These are phyloP conservation scores for Rhododendron ovatum DNA, from an alignment of 148 eudicot genomes.

Conservation along the genomic window DNA sequence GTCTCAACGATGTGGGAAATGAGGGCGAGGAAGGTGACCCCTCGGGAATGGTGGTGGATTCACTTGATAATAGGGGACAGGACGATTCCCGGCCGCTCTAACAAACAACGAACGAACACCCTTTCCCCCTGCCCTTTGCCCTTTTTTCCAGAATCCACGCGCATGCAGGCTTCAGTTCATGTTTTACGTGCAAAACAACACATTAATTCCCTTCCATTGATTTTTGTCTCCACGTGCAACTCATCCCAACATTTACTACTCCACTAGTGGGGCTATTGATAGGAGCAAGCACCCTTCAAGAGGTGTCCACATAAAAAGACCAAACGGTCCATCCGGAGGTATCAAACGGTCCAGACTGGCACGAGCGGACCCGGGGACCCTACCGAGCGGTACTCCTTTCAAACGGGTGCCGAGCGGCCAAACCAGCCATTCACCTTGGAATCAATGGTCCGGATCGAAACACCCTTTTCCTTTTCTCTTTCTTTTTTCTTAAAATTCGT, in stretches of 20 bases:
- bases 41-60: neutral
- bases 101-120: neutral
- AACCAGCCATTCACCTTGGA: no score
- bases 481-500: no score
- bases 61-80: neutral
- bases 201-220: neutral
- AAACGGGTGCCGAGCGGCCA: no score
- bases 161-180: neutral
- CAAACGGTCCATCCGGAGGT: no score
- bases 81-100: neutral
- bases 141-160: neutral
- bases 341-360: no score
- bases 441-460: no score
- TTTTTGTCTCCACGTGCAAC: neutral
- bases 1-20: neutral
- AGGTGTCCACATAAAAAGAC: no score
- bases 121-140: no score
- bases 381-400: no score
- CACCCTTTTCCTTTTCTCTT: no score
- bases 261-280: neutral
- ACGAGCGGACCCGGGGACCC: no score
- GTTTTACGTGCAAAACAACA: neutral
- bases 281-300: no score
- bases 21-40: neutral
- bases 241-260: neutral